Conservation (phyloP, 2,329 filamentous ascomycete species). For the Aspergillus jensenii region DNA sequence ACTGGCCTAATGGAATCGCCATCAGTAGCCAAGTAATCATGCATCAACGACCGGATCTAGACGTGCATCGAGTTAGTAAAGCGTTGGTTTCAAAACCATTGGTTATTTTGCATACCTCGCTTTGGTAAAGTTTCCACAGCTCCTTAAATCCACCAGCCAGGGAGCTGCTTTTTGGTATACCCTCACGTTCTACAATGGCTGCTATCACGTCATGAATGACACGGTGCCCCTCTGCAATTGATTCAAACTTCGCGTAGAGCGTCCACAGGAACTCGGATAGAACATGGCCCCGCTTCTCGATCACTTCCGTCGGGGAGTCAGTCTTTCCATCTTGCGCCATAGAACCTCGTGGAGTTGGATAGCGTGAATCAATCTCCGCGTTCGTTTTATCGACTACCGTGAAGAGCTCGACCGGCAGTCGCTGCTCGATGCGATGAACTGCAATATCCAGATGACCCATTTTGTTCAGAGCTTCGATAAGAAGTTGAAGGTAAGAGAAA, state of each 20-base stretch:
- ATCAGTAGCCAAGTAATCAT: conserved; percentile 94
- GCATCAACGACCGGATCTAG: conserved; percentile 79
- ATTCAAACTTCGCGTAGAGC: conserved; percentile 93
- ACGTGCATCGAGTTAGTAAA: conserved; percentile 15
- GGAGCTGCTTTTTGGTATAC: conserved; percentile 59
- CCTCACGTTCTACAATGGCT: conserved; percentile 80
- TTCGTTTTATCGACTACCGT: conserved; percentile 93
- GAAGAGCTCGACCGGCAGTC: conserved; percentile 90
- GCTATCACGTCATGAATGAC: conserved; percentile 90
- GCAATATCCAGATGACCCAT: conserved; percentile 82
- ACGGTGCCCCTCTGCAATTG: conserved; percentile 92
- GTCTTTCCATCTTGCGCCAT: conserved; percentile 48
- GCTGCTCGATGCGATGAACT: conserved; percentile 86
- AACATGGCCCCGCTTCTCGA: conserved; percentile 76
- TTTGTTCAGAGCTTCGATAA: conserved; percentile 88
- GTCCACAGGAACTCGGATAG: conserved; percentile 91
- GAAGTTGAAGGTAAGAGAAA: conserved; percentile 84
- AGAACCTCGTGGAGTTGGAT: conserved; percentile 68
- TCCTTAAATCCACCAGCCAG: conserved; percentile 91
- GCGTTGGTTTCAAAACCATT: background rate
- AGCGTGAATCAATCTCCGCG: conserved; percentile 86
- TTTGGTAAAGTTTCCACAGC: conserved; percentile 96
- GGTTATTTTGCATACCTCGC: conserved; percentile 58
- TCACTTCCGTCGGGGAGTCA: conserved; percentile 67
- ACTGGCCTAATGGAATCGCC: conserved; percentile 66